phyloP scores from a whole-genome alignment of 2,329 filamentous ascomycete species.

The Botryotinia convoluta region DNA sequence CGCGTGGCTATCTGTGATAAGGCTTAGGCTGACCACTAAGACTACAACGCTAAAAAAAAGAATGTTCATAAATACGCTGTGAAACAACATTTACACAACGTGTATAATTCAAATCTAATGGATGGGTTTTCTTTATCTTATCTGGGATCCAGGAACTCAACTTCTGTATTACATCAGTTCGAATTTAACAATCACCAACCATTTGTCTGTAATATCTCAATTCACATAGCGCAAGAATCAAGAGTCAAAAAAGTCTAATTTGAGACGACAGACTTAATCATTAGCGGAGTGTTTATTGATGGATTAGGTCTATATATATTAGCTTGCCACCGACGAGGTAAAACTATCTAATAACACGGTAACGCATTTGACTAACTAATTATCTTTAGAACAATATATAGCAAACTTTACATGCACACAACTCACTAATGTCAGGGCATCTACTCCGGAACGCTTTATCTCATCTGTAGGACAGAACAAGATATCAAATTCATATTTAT shows the following conservation, averaged over 20 bases:
- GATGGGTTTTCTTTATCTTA: background rate
- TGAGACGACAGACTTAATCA: background rate
- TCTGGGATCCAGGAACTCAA: background rate
- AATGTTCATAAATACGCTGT: background rate
- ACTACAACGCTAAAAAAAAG: background rate
- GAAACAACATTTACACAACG: background rate
- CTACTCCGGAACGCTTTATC: background rate
- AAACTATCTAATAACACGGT: background rate
- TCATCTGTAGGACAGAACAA: background rate
- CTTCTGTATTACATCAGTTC: background rate
- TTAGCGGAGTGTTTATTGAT: background rate
- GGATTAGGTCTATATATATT: rapidly evolving
- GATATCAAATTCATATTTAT: background rate
- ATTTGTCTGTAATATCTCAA: background rate
- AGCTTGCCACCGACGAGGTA: background rate
- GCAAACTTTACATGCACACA: background rate
- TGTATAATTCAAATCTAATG: background rate
- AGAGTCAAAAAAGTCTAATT: background rate
- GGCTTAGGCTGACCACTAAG: background rate
- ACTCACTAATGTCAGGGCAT: background rate
- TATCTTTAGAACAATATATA: background rate
- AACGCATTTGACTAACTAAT: background rate
- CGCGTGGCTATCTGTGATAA: background rate
- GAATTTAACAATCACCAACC: background rate
- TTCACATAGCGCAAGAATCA: background rate